Percentiles rank a stretch among this genome's conserved stretches.
These are phyloP conservation scores for Erysimum cheiranthoides DNA, from an alignment of 345 rosid genomes.

Conservation along the genomic window DNA sequence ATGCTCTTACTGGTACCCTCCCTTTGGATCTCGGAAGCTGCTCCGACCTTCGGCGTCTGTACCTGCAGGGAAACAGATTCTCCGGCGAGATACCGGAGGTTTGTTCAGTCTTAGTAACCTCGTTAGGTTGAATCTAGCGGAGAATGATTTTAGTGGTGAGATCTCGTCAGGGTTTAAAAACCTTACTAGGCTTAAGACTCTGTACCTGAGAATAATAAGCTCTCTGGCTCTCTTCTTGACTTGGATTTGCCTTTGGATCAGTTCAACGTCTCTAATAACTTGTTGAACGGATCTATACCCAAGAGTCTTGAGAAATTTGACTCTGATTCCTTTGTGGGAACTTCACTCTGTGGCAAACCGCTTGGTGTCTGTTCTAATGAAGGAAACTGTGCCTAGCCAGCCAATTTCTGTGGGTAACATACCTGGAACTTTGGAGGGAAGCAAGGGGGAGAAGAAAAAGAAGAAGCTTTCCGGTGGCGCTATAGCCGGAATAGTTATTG, in stretches of 20 bases:
- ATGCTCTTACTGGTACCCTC: slow-evolving; percentile 62
- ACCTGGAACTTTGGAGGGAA: slow-evolving; percentile 33
- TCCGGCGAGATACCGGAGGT: slow-evolving; percentile 78
- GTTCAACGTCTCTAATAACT: slow-evolving; percentile 81
- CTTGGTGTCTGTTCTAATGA: slow-evolving; percentile 47
- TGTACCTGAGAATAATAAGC: slow-evolving; percentile 68
- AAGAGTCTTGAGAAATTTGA: slow-evolving; percentile 51
- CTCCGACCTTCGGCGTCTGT: slow-evolving; percentile 65
- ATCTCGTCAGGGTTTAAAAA: slow-evolving; percentile 63
- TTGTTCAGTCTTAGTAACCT: slow-evolving; percentile 61
- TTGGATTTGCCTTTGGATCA: slow-evolving; percentile 61
- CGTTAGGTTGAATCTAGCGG: slow-evolving; percentile 67
- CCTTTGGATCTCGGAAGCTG: slow-evolving; percentile 85
- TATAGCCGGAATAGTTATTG: slow-evolving; percentile 89
- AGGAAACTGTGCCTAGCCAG: slow-evolving; percentile 57
- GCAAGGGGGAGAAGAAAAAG: slow-evolving; percentile 42
- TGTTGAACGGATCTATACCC: slow-evolving; percentile 84
- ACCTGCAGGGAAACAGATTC: slow-evolving; percentile 80
- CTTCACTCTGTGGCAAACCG: slow-evolving; percentile 83
- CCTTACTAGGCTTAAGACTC: slow-evolving; percentile 76
- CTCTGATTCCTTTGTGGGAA: slow-evolving; percentile 66
- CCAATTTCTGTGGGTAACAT: slow-evolving; percentile 49
- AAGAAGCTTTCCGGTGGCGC: slow-evolving; percentile 83
- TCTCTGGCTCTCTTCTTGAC: slow-evolving; percentile 64
- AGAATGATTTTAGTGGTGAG: slow-evolving; percentile 69